Conservation (phyloP, 2,329 filamentous ascomycete species). For the Rutstroemia sydowiana region DNA sequence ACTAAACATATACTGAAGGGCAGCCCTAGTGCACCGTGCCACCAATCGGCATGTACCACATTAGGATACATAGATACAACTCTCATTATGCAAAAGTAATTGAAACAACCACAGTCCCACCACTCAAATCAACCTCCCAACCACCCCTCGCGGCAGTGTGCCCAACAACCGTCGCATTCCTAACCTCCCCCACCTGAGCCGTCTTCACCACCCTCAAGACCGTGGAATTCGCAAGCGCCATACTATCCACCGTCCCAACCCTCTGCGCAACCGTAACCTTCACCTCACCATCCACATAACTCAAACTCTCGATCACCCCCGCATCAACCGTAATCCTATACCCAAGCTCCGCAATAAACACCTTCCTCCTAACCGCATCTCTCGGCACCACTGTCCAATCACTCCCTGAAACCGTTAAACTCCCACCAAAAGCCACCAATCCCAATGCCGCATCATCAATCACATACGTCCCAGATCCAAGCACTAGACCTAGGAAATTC, state of each 20-base stretch:
- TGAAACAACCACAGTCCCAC: conserved; percentile 14
- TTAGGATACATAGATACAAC: too few relatives aligned
- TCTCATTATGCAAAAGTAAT: conserved; percentile 22
- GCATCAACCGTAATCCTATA: conserved; percentile 37
- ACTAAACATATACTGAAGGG: too few relatives aligned
- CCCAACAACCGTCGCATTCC: background rate
- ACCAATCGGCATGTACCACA: too few relatives aligned
- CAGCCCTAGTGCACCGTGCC: too few relatives aligned
- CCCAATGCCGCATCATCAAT: conserved; percentile 39
- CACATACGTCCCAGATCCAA: conserved; percentile 45
- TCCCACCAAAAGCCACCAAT: conserved; percentile 43
- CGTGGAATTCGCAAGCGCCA: conserved; percentile 1
- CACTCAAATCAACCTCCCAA: conserved; percentile 6
- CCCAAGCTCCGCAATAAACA: conserved; percentile 42
- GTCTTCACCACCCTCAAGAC: conserved; percentile 14
- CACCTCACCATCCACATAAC: conserved; percentile 22
- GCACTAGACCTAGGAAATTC: conserved; percentile 43
- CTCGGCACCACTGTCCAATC: conserved; percentile 32
- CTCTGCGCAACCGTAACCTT: conserved; percentile 8
- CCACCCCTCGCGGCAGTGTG: background rate
- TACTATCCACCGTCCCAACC: background rate
- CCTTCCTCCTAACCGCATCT: conserved; percentile 40
- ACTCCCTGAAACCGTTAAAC: conserved; percentile 26
- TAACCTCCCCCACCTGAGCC: conserved; percentile 4
- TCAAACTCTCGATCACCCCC: conserved; percentile 35